phyloP scores from a whole-genome alignment of 768 basidiomycete genomes.

The Rhodotorula paludigena region DNA sequence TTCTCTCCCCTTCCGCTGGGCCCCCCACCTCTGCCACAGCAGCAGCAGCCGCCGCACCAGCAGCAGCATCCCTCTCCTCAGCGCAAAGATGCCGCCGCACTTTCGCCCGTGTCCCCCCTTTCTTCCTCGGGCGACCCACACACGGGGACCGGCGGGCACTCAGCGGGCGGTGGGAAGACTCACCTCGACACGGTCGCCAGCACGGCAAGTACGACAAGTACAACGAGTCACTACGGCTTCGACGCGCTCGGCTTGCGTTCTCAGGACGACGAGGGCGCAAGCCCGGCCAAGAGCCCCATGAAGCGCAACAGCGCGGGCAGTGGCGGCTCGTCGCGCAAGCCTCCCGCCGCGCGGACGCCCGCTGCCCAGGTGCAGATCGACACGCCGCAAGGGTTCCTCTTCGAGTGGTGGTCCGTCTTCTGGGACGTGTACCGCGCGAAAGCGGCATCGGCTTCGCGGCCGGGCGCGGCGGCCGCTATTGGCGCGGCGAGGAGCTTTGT shows the following conservation, averaged over 20 bases:
- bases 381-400: constrained; percentile 33
- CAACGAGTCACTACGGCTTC: constrained; percentile 19
- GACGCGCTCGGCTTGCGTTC: not conserved
- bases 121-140: not conserved
- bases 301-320: not conserved
- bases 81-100: no score
- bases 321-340: not conserved
- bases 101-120: not conserved
- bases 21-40: not conserved
- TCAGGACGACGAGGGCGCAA: not conserved
- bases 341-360: not conserved
- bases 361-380: constrained; percentile 30
- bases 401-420: constrained; percentile 41
- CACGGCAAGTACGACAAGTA: not conserved
- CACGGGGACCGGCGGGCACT: no score
- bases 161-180: no score
- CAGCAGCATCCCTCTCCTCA: no score
- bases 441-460: not conserved
- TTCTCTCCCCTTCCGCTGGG: not conserved
- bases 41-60: not conserved
- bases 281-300: not conserved
- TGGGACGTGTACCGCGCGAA: constrained; percentile 32
- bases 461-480: not conserved
- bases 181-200: constrained; percentile 12
- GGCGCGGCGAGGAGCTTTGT: constrained; percentile 4